A percentile compares a stretch with the other conserved stretches of the same genome.
phyloP scores from a whole-genome alignment of 768 basidiomycete species.

The Trichaptum fuscoviolaceum region DNA sequence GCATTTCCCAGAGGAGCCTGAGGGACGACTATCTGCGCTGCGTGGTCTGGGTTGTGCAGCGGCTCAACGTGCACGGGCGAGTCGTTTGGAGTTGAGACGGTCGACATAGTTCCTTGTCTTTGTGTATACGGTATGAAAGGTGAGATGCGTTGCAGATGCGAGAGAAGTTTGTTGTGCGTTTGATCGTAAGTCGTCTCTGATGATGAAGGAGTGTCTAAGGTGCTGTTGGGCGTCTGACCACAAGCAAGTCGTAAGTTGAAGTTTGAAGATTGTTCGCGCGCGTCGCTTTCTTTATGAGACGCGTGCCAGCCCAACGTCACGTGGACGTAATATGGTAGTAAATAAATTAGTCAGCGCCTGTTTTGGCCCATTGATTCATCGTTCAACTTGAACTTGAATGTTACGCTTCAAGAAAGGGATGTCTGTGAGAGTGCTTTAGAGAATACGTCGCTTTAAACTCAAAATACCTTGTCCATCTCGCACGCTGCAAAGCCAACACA shows the following conservation, averaged over 20 bases:
- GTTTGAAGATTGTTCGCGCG: background rate
- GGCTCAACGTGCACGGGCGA: conserved; percentile 73
- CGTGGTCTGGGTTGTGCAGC: conserved; percentile 79
- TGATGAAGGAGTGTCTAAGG: background rate
- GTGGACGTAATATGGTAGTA: background rate
- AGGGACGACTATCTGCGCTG: conserved; percentile 71
- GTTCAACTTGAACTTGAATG: background rate
- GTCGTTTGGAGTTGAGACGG: conserved; percentile 54
- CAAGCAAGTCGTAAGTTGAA: background rate
- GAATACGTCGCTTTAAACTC: background rate
- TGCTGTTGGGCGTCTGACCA: background rate
- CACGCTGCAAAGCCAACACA: background rate
- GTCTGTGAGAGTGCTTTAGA: background rate
- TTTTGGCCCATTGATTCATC: background rate
- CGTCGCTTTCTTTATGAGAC: background rate
- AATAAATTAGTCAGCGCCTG: background rate
- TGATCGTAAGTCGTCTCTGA: background rate
- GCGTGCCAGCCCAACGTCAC: conserved; percentile 1
- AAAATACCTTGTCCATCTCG: background rate
- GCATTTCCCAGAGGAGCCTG: conserved; percentile 75
- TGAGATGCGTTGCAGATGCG: background rate
- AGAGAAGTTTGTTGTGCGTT: background rate
- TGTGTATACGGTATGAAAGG: background rate
- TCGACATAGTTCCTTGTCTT: conserved; percentile 39
- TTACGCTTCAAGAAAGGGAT: background rate